phyloP scores from a whole-genome alignment of 2,329 filamentous ascomycete genomes.

The Fusarium compactum region DNA sequence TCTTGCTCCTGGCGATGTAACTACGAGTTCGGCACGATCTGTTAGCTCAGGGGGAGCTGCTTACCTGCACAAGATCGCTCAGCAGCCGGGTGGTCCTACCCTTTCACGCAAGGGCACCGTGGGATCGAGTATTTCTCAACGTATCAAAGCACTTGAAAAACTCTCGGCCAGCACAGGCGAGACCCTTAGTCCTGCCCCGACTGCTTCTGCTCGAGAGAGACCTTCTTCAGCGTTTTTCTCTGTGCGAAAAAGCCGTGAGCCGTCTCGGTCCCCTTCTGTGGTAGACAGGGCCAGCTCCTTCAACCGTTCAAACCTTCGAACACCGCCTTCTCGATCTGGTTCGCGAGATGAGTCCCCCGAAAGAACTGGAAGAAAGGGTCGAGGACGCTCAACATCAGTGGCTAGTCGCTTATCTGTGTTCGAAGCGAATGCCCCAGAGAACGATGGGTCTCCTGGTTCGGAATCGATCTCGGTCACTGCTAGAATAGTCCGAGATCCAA shows the following conservation, averaged over 20 bases:
- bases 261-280: constrained; percentile 60
- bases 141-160: constrained; percentile 93
- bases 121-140: constrained; percentile 90
- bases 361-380: constrained; percentile 49
- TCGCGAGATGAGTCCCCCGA: constrained; percentile 62
- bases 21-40: constrained; percentile 62
- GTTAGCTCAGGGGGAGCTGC: constrained; percentile 69
- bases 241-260: constrained; percentile 63
- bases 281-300: constrained; percentile 59
- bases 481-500: constrained; percentile 78
- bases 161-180: constrained; percentile 63
- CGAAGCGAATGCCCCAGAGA: constrained; percentile 53
- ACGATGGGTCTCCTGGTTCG: constrained; percentile 53
- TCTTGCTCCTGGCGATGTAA: constrained; percentile 60
- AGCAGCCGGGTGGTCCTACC: constrained; percentile 62
- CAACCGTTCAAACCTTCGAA: constrained; percentile 46
- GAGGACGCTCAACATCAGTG: constrained; percentile 66
- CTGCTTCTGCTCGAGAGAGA: constrained; percentile 51
- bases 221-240: constrained; percentile 70
- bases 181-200: constrained; percentile 12
- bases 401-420: constrained; percentile 69
- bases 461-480: constrained; percentile 92
- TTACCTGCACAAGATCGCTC: constrained; percentile 66
- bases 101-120: constrained; percentile 78
- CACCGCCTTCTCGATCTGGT: constrained; percentile 55